phyloP scores from a whole-genome alignment of 2,329 filamentous ascomycete genomes.

The Pleoardoris graminearum region DNA sequence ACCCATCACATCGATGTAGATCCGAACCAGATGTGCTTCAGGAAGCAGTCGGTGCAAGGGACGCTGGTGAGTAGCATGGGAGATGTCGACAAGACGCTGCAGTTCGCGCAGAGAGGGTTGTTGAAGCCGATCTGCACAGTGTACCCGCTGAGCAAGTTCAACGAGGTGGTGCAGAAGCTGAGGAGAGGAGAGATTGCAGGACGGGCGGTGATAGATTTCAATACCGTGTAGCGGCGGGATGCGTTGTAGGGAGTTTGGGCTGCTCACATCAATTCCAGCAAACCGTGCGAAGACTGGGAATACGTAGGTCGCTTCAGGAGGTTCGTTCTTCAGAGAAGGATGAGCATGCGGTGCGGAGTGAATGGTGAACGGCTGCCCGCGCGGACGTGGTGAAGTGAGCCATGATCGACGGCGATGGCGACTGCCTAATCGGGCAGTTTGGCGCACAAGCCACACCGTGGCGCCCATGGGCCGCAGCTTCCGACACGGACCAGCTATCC shows the following conservation, averaged over 20 bases:
- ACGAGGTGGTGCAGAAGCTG: conserved; percentile 57
- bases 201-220: conserved; percentile 59
- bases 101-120: conserved; percentile 55
- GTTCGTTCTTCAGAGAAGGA: too few species aligned
- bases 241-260: too few species aligned
- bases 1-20: conserved; percentile 38
- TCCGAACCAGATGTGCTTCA: conserved; percentile 41
- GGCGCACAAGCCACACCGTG: too few species aligned
- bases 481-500: too few species aligned
- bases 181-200: conserved; percentile 56
- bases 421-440: neutral
- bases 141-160: conserved; percentile 50
- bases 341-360: too few species aligned
- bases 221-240: conserved; percentile 41
- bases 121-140: conserved; percentile 57
- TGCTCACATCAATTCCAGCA: too few species aligned
- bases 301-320: neutral
- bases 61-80: conserved; percentile 53
- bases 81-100: conserved; percentile 52
- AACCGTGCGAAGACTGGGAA: too few species aligned
- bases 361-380: too few species aligned
- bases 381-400: too few species aligned
- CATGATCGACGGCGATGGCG: neutral
- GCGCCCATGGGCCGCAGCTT: too few species aligned
- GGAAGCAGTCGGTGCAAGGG: conserved; percentile 40